Evolutionary conservation across 73 alveolate genomes (phyloP), one percentile per base, ranked within the genome.

Genomic region (Paramecium octaurelia): DNA sequence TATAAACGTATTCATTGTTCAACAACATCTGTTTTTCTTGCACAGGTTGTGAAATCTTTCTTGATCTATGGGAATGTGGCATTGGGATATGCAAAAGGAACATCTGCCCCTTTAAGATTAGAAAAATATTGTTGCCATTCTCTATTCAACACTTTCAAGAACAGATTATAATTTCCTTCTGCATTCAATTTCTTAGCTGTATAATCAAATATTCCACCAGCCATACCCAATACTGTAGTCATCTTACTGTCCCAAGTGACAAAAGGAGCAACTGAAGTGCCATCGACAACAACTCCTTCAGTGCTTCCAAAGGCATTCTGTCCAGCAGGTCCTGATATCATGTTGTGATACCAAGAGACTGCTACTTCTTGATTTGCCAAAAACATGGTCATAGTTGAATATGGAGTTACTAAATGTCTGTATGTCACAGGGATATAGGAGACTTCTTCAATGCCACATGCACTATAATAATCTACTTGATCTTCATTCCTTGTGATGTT

Each of bases 261-360:
- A 31, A 92, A 38, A 23, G 95, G 95, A 9, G 95, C 88, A 10
- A 92, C 92, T 36, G 91, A 27, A n/a, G 48, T 20, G 8, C 95
- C 95, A 92, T 92, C 92, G 0, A 92, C 35, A 10, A 40, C 68
- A 1, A 76, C 48, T n/a, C 93, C 94, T 85, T 92, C 95, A 20
- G 85, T 86, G 18, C 93, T 73, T 27, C 95, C 95, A 46, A 4
- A 92, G 4, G 4, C 10, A 16, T 76, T 92, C 46, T 92, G 27
- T 23, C 95, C 95, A 36, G 95, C 95, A 11, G 95, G 95, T 21
- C 95, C 93, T 12, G 85, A 59, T 38, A 92, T 50, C 95, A 92
- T 92, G 27, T 92, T 92, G 29, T 92, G 93, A 86, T 92, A 92
- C 95, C 95, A 92, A 21, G 54, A 92, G 5, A 89, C 85, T 9